Conservation (phyloP, 306 rosid species). For the Styphnolobium japonicum region DNA sequence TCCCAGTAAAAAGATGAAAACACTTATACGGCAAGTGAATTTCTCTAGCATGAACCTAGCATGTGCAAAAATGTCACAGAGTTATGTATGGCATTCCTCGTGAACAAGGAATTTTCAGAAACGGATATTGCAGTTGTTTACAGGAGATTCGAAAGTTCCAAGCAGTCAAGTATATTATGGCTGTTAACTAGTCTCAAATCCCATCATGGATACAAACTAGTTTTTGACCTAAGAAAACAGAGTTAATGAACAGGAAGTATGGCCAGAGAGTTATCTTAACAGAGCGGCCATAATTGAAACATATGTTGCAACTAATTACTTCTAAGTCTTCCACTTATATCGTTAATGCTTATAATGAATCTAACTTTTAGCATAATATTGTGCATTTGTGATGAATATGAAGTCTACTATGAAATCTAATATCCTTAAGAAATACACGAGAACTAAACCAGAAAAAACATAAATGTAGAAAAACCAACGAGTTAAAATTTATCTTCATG, state of each 20-base stretch:
- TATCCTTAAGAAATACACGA: neutral
- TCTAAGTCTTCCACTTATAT: neutral
- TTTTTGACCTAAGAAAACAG: neutral
- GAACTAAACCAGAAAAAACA: neutral
- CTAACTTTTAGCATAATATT: neutral
- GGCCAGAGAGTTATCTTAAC: neutral
- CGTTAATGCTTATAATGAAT: neutral
- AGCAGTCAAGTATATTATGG: neutral
- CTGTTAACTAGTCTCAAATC: neutral
- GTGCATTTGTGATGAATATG: neutral
- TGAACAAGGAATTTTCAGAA: conserved; percentile 5
- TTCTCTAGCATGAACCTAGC: neutral
- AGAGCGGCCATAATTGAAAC: neutral
- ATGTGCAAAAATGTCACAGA: neutral
- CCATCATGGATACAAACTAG: neutral
- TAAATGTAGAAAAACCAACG: neutral
- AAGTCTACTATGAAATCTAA: neutral
- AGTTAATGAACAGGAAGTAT: neutral
- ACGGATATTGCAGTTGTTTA: neutral
- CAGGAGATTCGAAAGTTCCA: conserved; percentile 2
- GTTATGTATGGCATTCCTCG: neutral
- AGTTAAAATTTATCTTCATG: neutral
- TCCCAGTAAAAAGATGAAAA: conserved; percentile 5
- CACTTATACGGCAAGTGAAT: neutral
- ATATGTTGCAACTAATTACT: neutral